Base-by-base conservation (phyloP, 2,329 filamentous ascomycete species). In the Pestalotiopsis sp. region DNA sequence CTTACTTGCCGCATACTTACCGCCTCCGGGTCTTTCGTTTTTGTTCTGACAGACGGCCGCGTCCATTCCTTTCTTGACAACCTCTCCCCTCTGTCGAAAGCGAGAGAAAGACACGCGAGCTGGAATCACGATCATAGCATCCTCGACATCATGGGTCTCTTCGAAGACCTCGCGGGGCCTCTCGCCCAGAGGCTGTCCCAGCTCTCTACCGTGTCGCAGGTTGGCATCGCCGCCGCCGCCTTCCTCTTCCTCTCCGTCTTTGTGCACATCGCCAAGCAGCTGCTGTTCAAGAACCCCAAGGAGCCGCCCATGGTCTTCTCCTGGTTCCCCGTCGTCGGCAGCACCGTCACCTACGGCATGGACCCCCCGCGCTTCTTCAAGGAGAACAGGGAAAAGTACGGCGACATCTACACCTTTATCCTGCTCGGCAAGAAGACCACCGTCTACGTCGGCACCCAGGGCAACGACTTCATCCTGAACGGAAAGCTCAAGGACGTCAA, bases 291-390 rank as follows among this genome's bases (percentile, higher is more conserved):
- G 83, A 95, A 94, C 75, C 89, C 92, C 65, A 92, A 94, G 79
- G 92, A 94, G 79, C 93, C 93, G 38, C 93, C 93, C 1, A 75
- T 95, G 68, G 92, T 95, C 71, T 95, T 95, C 80, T 92, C 94
- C 80, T 93, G 89, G 88, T 86, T 95, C 76, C 93, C 93, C 69
- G 82, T 97, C 73, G 87, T 99, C 76, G 95, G 95, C 72, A 98
- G 92, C 84, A 98, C 96, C 70, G 86, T 98, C 75, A 93, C 90
- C 59, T 99, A 98, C 83, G 95, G 95, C 80, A 98, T 98, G 82
- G 94, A 98, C 77, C 95, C 95, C 17, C 95, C 93, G 77, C 86
- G 85, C 65, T 98, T 98, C 87, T 97, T 98, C 84, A 86, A 75
- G 88, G 90, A 86, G 79, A 88, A 88, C 82, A 90, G 90, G 75